Evolutionary conservation across 176 grass and related monocot genomes (phyloP).

Genomic region (Chrysopogon serrulatus): DNA sequence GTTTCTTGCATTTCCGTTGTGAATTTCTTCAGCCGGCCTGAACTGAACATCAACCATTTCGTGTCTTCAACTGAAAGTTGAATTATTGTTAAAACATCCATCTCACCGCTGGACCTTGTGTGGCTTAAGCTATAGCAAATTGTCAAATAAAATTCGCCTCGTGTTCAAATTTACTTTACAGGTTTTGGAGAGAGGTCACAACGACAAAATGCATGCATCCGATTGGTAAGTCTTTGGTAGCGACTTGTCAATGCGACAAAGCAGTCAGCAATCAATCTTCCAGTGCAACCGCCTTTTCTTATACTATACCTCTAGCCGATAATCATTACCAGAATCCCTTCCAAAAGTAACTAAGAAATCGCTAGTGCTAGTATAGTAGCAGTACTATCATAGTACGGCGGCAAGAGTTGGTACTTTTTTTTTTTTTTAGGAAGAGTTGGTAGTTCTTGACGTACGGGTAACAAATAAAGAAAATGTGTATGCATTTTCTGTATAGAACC

Average conservation of each 20-base stretch:
- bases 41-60: background rate
- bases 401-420: background rate
- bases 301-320: background rate
- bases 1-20: background rate
- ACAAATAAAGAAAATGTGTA: background rate
- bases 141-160: background rate
- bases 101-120: background rate
- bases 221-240: no score
- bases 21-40: background rate
- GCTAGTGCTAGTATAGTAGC: background rate
- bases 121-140: background rate
- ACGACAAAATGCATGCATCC: background rate
- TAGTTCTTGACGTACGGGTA: background rate
- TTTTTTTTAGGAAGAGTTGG: background rate
- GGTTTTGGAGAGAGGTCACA: slow-evolving; percentile 5
- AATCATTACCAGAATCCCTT: slow-evolving; percentile 20
- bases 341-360: background rate
- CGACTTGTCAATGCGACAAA: no score
- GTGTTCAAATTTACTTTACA: slow-evolving; percentile 18
- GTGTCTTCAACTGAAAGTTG: background rate
- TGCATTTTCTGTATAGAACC: no score
- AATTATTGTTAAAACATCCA: background rate
- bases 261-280: background rate
- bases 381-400: background rate
- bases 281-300: background rate